Conservation (phyloP, 202 grass and related monocot species). For the Dendrocalamus latiflorus region DNA sequence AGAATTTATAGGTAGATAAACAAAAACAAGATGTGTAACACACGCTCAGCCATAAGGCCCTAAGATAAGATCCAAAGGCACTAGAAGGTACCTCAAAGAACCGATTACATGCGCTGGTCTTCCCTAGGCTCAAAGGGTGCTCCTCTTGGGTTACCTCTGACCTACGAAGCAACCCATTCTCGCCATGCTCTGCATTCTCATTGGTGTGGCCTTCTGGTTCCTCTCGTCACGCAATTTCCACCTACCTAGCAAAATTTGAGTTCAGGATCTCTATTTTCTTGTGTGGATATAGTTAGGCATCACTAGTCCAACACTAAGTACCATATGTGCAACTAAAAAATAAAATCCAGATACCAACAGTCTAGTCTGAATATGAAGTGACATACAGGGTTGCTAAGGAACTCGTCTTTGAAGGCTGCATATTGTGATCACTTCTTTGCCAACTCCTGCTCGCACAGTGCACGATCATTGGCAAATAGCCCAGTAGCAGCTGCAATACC, state of each 20-base stretch:
- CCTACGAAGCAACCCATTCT: constrained; percentile 48
- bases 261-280: neutral
- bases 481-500: constrained; percentile 65
- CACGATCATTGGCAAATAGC: constrained; percentile 67
- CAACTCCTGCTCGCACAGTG: constrained; percentile 58
- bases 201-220: constrained; percentile 21
- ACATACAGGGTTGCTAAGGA: constrained; percentile 73
- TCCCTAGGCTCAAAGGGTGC: constrained; percentile 81
- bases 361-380: constrained; percentile 15
- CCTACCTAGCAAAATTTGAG: constrained; percentile 62
- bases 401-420: constrained; percentile 67
- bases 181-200: constrained; percentile 15
- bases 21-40: neutral
- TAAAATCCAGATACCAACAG: neutral
- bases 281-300: neutral
- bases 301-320: neutral
- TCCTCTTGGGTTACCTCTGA: constrained; percentile 55
- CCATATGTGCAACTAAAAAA: neutral
- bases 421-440: constrained; percentile 68
- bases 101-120: constrained; percentile 71
- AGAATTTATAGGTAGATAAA: too few relatives aligned
- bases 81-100: constrained; percentile 59
- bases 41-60: neutral
- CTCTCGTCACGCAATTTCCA: constrained; percentile 45
- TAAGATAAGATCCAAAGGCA: neutral